These are phyloP conservation scores for Phaeolepiota aurea DNA, from an alignment of 768 basidiomycete genomes.

Conservation along the genomic window DNA sequence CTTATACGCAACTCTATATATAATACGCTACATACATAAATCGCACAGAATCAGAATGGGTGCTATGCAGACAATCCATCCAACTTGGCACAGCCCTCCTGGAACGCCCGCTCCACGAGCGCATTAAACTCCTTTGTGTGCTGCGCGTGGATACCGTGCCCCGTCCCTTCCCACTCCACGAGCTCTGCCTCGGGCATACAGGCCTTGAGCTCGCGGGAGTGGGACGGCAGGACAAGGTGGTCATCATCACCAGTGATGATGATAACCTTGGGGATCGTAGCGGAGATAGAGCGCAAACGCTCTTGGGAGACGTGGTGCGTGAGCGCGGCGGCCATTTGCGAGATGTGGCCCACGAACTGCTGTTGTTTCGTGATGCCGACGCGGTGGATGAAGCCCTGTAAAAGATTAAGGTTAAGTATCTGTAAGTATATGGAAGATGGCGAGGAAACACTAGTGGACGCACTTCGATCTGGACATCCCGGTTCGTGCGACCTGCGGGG, in stretches of 20 bases:
- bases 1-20: too few species aligned
- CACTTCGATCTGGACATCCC: constrained; percentile 51
- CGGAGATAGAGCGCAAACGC: constrained; percentile 39
- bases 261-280: constrained; percentile 53
- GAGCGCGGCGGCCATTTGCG: constrained; percentile 63
- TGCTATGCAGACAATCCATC: too few species aligned
- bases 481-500: constrained; percentile 51
- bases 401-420: not conserved
- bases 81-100: not conserved
- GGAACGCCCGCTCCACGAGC: constrained; percentile 46
- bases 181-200: constrained; percentile 56
- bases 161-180: constrained; percentile 50
- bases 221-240: constrained; percentile 39
- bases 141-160: constrained; percentile 57
- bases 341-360: constrained; percentile 49
- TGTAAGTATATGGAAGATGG: not conserved
- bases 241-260: constrained; percentile 68
- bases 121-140: constrained; percentile 39
- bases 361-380: constrained; percentile 50
- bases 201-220: constrained; percentile 43
- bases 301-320: constrained; percentile 51
- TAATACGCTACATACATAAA: too few species aligned
- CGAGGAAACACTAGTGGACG: constrained; percentile 4
- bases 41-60: too few species aligned
- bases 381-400: constrained; percentile 40